A percentile compares a stretch with the other conserved stretches of the same genome.
These are phyloP conservation scores for Starmerella floris DNA, from an alignment of 805 yeast genomes.

Conservation along the genomic window DNA sequence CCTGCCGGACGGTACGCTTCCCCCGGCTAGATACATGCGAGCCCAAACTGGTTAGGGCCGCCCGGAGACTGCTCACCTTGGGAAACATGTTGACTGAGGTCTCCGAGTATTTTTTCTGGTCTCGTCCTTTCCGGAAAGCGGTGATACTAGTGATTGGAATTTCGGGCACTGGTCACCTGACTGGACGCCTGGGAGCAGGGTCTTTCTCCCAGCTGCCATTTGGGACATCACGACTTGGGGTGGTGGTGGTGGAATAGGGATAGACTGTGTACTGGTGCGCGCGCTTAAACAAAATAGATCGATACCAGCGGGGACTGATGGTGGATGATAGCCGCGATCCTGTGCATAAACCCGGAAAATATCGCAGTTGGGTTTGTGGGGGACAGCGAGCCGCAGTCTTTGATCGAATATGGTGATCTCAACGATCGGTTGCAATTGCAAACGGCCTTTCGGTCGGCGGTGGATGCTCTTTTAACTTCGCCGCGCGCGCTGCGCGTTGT, in stretches of 20 bases:
- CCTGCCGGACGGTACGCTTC: constrained; percentile 37
- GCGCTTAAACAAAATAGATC: no score
- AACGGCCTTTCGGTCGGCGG: constrained; percentile 1
- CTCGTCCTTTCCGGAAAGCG: no score
- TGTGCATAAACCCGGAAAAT: constrained; percentile 7
- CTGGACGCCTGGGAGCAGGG: no score
- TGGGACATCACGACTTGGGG: no score
- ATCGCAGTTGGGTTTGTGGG: constrained; percentile 14
- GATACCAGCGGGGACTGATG: no score
- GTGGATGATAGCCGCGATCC: constrained; percentile 14
- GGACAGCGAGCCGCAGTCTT: background rate
- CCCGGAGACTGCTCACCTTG: constrained; percentile 1
- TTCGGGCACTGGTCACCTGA: no score
- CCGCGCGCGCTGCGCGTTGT: constrained; percentile 12
- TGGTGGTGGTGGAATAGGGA: no score
- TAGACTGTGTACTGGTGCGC: no score
- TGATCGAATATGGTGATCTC: background rate
- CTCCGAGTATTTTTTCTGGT: background rate
- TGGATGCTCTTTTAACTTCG: constrained; percentile 14
- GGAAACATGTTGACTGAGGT: background rate
- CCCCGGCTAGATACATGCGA: constrained; percentile 24
- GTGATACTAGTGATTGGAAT: no score
- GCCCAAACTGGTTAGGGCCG: constrained; percentile 2
- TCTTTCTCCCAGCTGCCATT: no score
- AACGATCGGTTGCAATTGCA: constrained; percentile 6